Evolutionary conservation across 2,329 filamentous ascomycete genomes (phyloP).

Genomic region (Fonsecaea nubica): DNA sequence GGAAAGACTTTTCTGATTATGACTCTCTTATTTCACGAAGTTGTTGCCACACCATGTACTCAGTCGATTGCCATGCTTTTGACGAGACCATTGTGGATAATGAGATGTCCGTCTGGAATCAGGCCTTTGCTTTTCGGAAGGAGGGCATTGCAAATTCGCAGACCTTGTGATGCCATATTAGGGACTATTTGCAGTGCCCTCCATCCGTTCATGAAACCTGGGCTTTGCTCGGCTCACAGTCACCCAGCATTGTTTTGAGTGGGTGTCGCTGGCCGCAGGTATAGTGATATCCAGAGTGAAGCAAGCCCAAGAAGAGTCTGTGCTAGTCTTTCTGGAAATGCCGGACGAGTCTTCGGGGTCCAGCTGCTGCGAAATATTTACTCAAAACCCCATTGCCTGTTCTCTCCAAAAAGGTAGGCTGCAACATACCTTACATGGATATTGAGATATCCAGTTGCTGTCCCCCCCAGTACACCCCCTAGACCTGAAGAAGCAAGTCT

Average conservation of each 20-base stretch:
- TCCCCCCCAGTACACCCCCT: background rate
- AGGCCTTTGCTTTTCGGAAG: too few relatives aligned
- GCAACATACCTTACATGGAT: background rate
- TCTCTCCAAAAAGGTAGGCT: background rate
- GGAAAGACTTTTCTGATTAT: too few relatives aligned
- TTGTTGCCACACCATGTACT: too few relatives aligned
- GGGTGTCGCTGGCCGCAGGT: background rate
- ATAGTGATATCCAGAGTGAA: background rate
- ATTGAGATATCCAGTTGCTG: background rate
- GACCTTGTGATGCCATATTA: too few relatives aligned
- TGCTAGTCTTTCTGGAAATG: background rate
- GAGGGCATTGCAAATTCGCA: too few relatives aligned
- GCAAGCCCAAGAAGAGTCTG: background rate
- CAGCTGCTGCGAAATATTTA: background rate
- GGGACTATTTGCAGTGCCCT: too few relatives aligned
- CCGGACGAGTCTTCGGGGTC: background rate
- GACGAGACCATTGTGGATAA: too few relatives aligned
- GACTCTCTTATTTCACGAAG: too few relatives aligned
- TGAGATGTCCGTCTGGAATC: too few relatives aligned
- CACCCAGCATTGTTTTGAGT: background rate
- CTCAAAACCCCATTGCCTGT: background rate
- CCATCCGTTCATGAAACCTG: too few relatives aligned
- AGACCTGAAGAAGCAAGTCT: slow-evolving; percentile 3
- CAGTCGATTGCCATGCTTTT: too few relatives aligned
- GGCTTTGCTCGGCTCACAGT: too few relatives aligned